These are phyloP conservation scores for Nothophaeocryptopus gaeumannii DNA, from an alignment of 2,329 filamentous ascomycete genomes.

Conservation along the genomic window DNA sequence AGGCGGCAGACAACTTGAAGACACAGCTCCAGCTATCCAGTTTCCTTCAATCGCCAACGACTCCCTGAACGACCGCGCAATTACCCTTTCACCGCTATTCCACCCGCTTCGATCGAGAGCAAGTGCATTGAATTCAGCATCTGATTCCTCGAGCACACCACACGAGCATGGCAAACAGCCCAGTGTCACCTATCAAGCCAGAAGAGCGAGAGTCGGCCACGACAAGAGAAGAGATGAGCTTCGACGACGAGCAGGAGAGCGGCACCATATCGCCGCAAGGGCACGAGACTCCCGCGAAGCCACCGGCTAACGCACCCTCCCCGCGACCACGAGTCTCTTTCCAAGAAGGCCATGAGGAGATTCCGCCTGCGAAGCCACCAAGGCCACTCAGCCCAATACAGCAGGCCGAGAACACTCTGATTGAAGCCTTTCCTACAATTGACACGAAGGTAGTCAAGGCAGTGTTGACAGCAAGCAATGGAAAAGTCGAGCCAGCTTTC, in stretches of 20 bases:
- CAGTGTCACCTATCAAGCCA: conserved; percentile 31
- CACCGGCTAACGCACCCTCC: conserved; percentile 41
- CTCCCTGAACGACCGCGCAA: background rate
- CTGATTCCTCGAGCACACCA: background rate
- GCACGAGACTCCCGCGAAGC: conserved; percentile 39
- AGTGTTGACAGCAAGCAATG: conserved; percentile 79
- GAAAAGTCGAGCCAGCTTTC: conserved; percentile 88
- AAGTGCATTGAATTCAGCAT: conserved; percentile 1
- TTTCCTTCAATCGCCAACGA: background rate
- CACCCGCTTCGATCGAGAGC: background rate
- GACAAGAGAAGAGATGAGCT: conserved; percentile 40
- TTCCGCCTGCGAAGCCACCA: conserved; percentile 75
- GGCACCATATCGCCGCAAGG: conserved; percentile 42
- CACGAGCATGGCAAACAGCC: conserved; percentile 26
- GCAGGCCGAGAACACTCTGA: conserved; percentile 82
- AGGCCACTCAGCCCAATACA: conserved; percentile 77
- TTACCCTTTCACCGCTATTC: background rate
- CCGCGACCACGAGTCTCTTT: conserved; percentile 48
- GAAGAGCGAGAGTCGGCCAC: conserved; percentile 34
- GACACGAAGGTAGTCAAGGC: conserved; percentile 80
- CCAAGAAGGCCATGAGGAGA: conserved; percentile 48
- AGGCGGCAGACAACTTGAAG: too few species aligned
- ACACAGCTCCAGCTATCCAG: too few species aligned
- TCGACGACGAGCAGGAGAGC: conserved; percentile 66
- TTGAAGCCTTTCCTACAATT: conserved; percentile 87